A percentile compares a stretch with the other conserved stretches of the same genome.
Conservation (phyloP, 2,329 filamentous ascomycete species). For the Gliomastix tumulicola region DNA sequence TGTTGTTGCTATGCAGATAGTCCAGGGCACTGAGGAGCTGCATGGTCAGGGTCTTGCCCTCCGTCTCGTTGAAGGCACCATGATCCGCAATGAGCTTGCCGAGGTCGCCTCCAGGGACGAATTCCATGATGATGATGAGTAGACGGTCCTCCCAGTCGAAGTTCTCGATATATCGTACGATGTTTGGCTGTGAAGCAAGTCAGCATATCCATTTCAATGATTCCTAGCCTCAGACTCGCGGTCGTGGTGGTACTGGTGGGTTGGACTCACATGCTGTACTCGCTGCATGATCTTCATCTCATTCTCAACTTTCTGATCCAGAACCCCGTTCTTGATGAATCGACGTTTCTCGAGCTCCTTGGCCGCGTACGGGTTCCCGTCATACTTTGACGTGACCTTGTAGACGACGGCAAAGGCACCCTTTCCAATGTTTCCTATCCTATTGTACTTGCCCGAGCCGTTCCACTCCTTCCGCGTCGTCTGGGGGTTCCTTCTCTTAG, state of each 20-base stretch:
- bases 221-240: too few relatives aligned
- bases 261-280: conserved; percentile 69
- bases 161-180: conserved; percentile 87
- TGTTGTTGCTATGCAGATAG: conserved; percentile 81
- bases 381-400: conserved; percentile 77
- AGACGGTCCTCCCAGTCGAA: conserved; percentile 74
- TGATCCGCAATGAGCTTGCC: conserved; percentile 61
- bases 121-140: conserved; percentile 98
- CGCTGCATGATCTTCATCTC: conserved; percentile 94
- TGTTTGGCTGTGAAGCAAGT: conserved; percentile 71
- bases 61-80: conserved; percentile 57
- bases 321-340: conserved; percentile 85
- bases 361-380: conserved; percentile 78
- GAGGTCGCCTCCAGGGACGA: conserved; percentile 73
- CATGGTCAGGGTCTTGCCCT: conserved; percentile 63
- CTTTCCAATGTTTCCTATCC: conserved; percentile 75
- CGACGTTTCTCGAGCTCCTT: conserved; percentile 92
- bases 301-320: conserved; percentile 90
- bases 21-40: conserved; percentile 77
- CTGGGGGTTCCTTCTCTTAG: conserved; percentile 16
- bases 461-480: conserved; percentile 60
- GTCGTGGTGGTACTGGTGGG: too few relatives aligned
- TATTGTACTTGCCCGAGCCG: conserved; percentile 79
- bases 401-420: conserved; percentile 94
- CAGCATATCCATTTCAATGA: too few relatives aligned